Evolutionary conservation across 202 grass and related monocot species (phyloP).

Genomic region (Saccharum hybrid): DNA sequence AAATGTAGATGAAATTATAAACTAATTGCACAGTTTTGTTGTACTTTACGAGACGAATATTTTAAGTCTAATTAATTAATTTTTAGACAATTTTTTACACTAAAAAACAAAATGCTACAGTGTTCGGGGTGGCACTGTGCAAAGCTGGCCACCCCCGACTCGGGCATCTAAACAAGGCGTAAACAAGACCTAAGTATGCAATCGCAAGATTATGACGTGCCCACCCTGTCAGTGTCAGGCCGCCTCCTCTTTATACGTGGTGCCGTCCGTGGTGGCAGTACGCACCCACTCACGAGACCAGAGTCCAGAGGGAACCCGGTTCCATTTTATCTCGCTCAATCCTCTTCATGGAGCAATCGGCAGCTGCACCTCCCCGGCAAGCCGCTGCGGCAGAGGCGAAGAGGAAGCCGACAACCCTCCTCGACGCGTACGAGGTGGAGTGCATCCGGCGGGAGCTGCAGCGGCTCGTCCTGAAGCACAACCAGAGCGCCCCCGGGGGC

Average conservation of each 20-base stretch:
- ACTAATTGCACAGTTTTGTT: too few relatives aligned
- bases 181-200: too few relatives aligned
- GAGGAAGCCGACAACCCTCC: conserved; percentile 44
- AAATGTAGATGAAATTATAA: too few relatives aligned
- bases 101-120: too few relatives aligned
- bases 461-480: conserved; percentile 41
- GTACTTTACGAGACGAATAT: too few relatives aligned
- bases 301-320: neutral
- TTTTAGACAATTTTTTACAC: too few relatives aligned
- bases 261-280: neutral
- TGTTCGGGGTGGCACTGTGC: too few relatives aligned
- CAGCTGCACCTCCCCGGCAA: neutral
- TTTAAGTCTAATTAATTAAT: too few relatives aligned
- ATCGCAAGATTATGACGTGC: neutral
- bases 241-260: neutral
- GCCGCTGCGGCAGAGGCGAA: neutral
- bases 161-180: too few relatives aligned
- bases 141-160: too few relatives aligned
- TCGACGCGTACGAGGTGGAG: conserved; percentile 71
- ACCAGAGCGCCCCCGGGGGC: neutral
- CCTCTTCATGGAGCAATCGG: neutral
- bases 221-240: neutral
- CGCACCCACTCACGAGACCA: neutral
- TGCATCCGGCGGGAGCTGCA: conserved; percentile 60
- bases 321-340: too few relatives aligned